Conservation (phyloP, 1,139 yeast genomes). For the Candida sp. region DNA sequence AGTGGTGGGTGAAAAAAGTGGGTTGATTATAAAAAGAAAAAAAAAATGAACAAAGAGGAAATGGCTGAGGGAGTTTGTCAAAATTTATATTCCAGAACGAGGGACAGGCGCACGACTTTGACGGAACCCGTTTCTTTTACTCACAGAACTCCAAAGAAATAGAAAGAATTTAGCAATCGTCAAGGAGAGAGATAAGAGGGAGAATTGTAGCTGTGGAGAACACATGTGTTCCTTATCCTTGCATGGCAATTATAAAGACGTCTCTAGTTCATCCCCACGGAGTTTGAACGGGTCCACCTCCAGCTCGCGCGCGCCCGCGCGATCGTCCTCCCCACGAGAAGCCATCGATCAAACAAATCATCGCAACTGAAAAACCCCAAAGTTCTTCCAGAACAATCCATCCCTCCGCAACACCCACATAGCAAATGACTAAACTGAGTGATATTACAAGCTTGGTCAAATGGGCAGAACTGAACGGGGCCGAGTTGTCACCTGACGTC, state of each 20-base stretch:
- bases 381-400: background rate
- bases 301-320: background rate
- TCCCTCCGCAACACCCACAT: background rate
- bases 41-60: background rate
- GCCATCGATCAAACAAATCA: too few species aligned
- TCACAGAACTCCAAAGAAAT: background rate
- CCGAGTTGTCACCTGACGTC: slow-evolving; percentile 33
- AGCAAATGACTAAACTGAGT: slow-evolving; percentile 2
- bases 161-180: background rate
- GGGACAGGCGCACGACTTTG: background rate
- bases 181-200: background rate
- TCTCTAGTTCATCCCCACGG: background rate
- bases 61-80: background rate
- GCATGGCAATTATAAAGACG: too few species aligned
- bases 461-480: slow-evolving; percentile 60
- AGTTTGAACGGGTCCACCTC: background rate
- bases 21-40: background rate
- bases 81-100: too few species aligned
- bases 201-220: background rate
- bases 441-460: slow-evolving; percentile 25
- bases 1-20: slow-evolving; percentile 1
- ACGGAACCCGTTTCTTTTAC: background rate
- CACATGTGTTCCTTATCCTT: too few species aligned
- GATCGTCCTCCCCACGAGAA: background rate
- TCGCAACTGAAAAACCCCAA: too few species aligned